phyloP scores from a whole-genome alignment of 805 yeast genomes.

The Yarrowia sp. region DNA sequence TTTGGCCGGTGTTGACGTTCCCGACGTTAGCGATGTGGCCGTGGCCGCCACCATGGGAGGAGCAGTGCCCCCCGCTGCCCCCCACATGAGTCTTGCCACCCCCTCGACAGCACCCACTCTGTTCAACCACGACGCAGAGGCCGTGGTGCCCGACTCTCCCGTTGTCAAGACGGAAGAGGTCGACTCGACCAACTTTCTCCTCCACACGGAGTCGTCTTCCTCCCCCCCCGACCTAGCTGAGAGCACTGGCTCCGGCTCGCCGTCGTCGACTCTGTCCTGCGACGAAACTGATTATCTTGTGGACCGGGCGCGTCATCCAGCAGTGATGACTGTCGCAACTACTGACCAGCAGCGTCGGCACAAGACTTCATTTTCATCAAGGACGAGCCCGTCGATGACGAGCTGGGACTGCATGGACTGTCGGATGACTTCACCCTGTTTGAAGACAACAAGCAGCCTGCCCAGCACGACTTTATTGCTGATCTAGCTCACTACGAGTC shows the following conservation, averaged over 20 bases:
- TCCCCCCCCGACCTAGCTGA: constrained; percentile 36
- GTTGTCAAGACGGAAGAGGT: constrained; percentile 33
- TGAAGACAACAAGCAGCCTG: constrained; percentile 40
- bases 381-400: constrained; percentile 37
- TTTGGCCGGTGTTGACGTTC: constrained; percentile 40
- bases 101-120: constrained; percentile 6
- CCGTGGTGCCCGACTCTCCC: constrained; percentile 37
- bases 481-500: constrained; percentile 40
- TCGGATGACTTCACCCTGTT: constrained; percentile 42
- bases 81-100: constrained; percentile 10
- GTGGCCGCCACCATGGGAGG: constrained; percentile 2
- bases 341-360: constrained; percentile 47
- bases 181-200: constrained; percentile 37
- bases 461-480: constrained; percentile 39
- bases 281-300: constrained; percentile 38
- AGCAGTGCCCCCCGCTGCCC: constrained; percentile 2
- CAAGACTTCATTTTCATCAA: constrained; percentile 39
- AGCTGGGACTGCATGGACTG: constrained; percentile 34
- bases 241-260: constrained; percentile 42
- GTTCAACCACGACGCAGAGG: constrained; percentile 12
- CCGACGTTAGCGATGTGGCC: constrained; percentile 28
- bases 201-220: constrained; percentile 34
- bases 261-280: constrained; percentile 43
- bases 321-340: constrained; percentile 45
- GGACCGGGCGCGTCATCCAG: constrained; percentile 48